Percentiles rank a stretch among this genome's conserved stretches.
Conservation (phyloP, 163 green algal genomes). For the Coccomyxa subellipsoidea region DNA sequence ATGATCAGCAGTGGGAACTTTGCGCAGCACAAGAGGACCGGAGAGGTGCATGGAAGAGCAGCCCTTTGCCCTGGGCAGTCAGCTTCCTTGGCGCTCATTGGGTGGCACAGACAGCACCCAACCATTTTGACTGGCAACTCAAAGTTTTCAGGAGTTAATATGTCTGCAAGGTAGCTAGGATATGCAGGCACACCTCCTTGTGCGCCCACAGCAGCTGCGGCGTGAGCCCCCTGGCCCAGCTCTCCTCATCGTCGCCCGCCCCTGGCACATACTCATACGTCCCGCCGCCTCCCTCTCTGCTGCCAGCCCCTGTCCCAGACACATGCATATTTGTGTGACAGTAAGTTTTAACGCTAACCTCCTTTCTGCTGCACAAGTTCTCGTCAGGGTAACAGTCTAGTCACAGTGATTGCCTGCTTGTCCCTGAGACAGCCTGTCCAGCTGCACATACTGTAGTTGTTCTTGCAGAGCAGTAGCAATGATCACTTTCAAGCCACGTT, state of each 20-base stretch:
- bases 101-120: neutral
- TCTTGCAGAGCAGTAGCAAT: too few relatives aligned
- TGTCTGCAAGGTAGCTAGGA: neutral
- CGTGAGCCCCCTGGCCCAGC: constrained; percentile 80
- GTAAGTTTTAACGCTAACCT: neutral
- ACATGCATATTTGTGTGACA: neutral
- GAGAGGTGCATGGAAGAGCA: too few relatives aligned
- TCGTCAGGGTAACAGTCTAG: neutral
- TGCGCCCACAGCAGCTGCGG: constrained; percentile 76
- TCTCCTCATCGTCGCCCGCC: constrained; percentile 95
- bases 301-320: neutral
- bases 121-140: neutral
- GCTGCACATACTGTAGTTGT: too few relatives aligned
- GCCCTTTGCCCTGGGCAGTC: too few relatives aligned
- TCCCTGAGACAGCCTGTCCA: too few relatives aligned
- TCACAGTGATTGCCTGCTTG: too few relatives aligned
- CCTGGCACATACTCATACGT: constrained; percentile 75
- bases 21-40: too few relatives aligned
- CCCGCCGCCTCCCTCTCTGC: neutral
- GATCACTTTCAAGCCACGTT: too few relatives aligned
- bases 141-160: neutral
- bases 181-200: constrained; percentile 11
- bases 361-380: neutral
- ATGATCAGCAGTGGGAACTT: too few relatives aligned
- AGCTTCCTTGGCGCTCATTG: too few relatives aligned